Percentiles rank a stretch among this genome's conserved stretches.
Evolutionary conservation across 805 yeast genomes (phyloP).

Genomic region (Lipomyces yamanashiensis): DNA sequence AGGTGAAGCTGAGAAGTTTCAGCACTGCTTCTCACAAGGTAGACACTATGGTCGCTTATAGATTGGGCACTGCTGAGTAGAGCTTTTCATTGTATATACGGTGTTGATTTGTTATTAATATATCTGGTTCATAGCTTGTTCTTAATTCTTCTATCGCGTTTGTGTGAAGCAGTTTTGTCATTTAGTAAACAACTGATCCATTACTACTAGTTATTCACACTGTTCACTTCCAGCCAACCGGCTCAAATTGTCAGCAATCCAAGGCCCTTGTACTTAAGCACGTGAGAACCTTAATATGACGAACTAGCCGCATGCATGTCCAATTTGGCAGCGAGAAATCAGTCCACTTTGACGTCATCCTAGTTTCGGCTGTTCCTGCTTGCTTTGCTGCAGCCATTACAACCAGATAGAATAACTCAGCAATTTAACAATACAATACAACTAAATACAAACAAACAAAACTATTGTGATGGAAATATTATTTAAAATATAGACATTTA

Average conservation of each 20-base stretch:
- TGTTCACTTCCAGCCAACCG: no score
- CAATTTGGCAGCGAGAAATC: conserved; percentile 3
- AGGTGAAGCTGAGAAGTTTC: conserved; percentile 71
- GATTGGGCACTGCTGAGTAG: conserved; percentile 41
- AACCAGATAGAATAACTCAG: not conserved
- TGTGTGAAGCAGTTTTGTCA: no score
- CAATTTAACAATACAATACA: not conserved
- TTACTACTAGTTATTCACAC: no score
- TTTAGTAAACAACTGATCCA: no score
- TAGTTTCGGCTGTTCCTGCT: not conserved
- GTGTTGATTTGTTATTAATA: no score
- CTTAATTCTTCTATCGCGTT: no score
- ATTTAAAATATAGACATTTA: conserved; percentile 2
- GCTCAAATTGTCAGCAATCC: no score
- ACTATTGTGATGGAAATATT: not conserved
- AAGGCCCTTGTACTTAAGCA: not conserved
- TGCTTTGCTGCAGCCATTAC: not conserved
- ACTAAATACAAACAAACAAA: not conserved
- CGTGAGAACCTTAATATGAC: not conserved
- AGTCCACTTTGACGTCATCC: conserved; percentile 13
- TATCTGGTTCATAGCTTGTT: no score
- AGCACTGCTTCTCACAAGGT: conserved; percentile 70
- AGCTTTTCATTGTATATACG: no score
- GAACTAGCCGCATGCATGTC: not conserved
- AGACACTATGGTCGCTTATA: conserved; percentile 72